These are phyloP conservation scores for Scheffersomyces lignicola DNA, from an alignment of 1,139 yeast genomes.

Conservation along the genomic window DNA sequence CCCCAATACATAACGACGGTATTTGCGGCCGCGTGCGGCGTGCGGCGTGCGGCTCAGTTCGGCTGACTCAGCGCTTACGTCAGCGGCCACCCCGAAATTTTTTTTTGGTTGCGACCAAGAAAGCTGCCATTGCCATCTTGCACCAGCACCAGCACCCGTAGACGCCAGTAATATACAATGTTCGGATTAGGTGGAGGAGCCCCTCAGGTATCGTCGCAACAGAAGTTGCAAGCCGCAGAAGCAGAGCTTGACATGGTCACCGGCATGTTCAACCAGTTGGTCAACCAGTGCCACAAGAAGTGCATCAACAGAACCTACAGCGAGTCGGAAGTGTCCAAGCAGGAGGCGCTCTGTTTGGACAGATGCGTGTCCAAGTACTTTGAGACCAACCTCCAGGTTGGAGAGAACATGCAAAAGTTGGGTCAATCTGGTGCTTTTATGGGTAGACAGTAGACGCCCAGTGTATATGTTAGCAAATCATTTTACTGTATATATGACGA, in stretches of 20 bases:
- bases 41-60: no score
- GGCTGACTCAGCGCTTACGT: neutral
- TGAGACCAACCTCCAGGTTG: constrained; percentile 94
- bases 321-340: constrained; percentile 79
- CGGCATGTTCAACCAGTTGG: constrained; percentile 89
- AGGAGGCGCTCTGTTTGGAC: constrained; percentile 89
- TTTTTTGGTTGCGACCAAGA: constrained; percentile 4
- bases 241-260: constrained; percentile 97
- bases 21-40: no score
- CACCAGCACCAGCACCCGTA: constrained; percentile 1
- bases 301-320: constrained; percentile 70
- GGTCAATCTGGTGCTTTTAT: constrained; percentile 59
- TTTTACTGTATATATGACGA: no score
- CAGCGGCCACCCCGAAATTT: constrained; percentile 1
- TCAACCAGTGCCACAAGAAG: constrained; percentile 84
- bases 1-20: no score
- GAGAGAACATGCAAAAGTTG: constrained; percentile 81
- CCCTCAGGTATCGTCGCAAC: constrained; percentile 72
- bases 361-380: constrained; percentile 97
- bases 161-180: constrained; percentile 21
- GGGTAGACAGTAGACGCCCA: constrained; percentile 50
- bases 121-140: neutral
- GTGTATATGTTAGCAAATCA: no score
- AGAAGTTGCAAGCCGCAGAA: constrained; percentile 71
- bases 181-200: constrained; percentile 86